Evolutionary conservation across 169 alveolate genomes (phyloP).

Genomic region (Plasmodium knowlesi): DNA sequence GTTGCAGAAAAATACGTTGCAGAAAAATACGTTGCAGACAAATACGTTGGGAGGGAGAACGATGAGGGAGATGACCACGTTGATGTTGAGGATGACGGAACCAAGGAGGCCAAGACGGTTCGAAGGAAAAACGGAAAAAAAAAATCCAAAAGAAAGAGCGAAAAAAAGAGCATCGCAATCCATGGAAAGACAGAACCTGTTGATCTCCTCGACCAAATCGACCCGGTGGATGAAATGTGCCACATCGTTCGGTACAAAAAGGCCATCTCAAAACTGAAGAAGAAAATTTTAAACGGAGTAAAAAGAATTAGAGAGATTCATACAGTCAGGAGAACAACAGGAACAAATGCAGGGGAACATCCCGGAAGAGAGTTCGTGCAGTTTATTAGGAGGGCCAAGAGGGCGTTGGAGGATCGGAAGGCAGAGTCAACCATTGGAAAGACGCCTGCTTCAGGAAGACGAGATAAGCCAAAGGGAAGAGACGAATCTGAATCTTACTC

Average conservation of each 20-base stretch:
- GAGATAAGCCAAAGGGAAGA: background rate
- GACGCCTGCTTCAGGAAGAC: background rate
- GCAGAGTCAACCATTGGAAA: background rate
- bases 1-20: too few relatives aligned
- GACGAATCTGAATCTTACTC: background rate
- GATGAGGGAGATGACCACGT: too few relatives aligned
- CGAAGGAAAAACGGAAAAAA: background rate
- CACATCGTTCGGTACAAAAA: slow-evolving; percentile 6
- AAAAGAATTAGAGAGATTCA: background rate
- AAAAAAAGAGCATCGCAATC: background rate
- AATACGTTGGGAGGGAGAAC: background rate
- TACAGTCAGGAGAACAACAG: background rate
- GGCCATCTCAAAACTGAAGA: slow-evolving; percentile 10
- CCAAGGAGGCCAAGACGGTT: background rate
- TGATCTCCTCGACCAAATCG: background rate
- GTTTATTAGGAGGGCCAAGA: slow-evolving; percentile 19
- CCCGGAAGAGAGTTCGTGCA: background rate
- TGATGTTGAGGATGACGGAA: too few relatives aligned
- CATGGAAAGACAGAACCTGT: background rate
- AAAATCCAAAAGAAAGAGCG: background rate
- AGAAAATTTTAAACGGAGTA: background rate
- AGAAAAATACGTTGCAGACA: too few relatives aligned
- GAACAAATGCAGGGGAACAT: background rate
- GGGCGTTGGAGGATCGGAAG: background rate
- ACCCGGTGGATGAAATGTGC: background rate